Percentiles rank a stretch among this genome's conserved stretches.
phyloP scores from a whole-genome alignment of 768 basidiomycete species.

The Pleurotus platypus region DNA sequence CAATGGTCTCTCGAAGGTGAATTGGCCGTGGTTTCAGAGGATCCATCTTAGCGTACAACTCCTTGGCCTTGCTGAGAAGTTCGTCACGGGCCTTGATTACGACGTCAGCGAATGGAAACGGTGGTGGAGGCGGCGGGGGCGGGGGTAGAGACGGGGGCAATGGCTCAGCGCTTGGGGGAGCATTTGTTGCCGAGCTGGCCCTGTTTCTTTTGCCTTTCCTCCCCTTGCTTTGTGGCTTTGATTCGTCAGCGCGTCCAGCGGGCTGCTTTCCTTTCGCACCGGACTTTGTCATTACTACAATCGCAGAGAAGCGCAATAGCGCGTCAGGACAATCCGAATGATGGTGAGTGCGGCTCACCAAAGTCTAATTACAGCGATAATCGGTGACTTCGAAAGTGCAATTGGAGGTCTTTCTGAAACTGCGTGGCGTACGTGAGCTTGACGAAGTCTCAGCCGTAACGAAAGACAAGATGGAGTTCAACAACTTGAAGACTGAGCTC shows the following conservation, averaged over 20 bases:
- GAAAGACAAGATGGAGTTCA: too few species aligned
- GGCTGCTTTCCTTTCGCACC: neutral
- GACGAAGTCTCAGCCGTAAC: too few species aligned
- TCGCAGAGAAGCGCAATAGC: too few species aligned
- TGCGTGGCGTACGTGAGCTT: too few species aligned
- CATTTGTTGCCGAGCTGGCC: neutral
- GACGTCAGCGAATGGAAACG: neutral
- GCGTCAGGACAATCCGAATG: too few species aligned
- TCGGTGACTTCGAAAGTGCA: too few species aligned
- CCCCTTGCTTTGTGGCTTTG: neutral
- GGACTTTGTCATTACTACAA: neutral
- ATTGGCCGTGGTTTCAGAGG: neutral
- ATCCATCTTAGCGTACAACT: slow-evolving; percentile 4
- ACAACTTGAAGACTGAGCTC: too few species aligned
- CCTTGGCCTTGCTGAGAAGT: neutral
- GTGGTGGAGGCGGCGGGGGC: neutral
- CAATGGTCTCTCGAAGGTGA: neutral
- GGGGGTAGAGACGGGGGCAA: neutral
- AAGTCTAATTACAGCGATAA: too few species aligned
- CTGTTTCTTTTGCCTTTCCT: neutral
- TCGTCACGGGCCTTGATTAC: neutral
- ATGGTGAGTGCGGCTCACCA: too few species aligned
- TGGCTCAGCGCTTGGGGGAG: too few species aligned
- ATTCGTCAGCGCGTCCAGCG: neutral
- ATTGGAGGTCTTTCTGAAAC: too few species aligned